Base-by-base conservation (phyloP, 1,139 yeast species). In the Taiozyma sp. region DNA sequence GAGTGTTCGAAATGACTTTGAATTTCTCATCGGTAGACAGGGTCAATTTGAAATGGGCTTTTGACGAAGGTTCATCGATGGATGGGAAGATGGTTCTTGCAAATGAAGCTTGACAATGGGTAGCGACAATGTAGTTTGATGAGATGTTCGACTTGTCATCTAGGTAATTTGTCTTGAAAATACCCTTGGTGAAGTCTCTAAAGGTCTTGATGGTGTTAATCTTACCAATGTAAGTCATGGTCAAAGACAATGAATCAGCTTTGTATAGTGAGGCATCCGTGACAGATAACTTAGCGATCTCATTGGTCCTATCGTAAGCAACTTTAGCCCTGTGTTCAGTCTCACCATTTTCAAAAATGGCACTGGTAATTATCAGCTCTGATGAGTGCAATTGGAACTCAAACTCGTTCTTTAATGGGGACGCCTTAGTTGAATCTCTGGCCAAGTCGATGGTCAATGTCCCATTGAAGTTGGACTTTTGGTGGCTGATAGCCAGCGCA, bases 101-200 rank as follows among this genome's bases (percentile, higher is more conserved):
- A 55, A 75, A 82, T 34, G 75, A 73, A 0, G 93, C 90, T 62
- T 85, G 91, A 43, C 81, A 75, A 61, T 86, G 91, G 2, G 93
- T 83, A 0, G 89, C 82, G 42, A 85, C 62, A 16, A 85, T 68
- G 51, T 68, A 74, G 53, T 79, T 76, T 51, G 71, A 68, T 1
- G 83, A 68, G 34, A 65, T 70, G 13, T 83, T 82, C 2, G 76
- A 68, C 22, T 70, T 64, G 6, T 74, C 70, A 56, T 78, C 81
- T 51, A 74, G 70, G 61, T 81, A 82, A 59, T 82, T 81, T 1
- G 88, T 81, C 59, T 80, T 81, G 72, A 83, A 85, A 2, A 85
- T 66, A n/a, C 93, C 93, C 47, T 67, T 72, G 1, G 90, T 85
- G 45, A 66, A 66, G 58, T 84, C 88, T 44, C 71, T 67, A 59